Evolutionary conservation across 2,329 filamentous ascomycete genomes (phyloP).

Genomic region (Hypoxylon sp.): DNA sequence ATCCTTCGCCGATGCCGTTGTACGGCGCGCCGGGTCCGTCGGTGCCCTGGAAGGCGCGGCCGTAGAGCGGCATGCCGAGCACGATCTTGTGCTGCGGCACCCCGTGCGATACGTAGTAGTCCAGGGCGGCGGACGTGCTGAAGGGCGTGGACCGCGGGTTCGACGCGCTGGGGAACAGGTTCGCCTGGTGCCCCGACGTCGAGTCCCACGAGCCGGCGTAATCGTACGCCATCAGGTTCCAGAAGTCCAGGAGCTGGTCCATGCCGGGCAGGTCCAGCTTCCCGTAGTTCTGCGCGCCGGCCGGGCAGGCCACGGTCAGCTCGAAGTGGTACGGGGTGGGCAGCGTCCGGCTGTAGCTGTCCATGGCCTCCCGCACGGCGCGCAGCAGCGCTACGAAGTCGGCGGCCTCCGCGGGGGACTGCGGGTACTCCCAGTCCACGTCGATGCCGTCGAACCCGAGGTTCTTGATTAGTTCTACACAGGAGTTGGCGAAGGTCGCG

Average conservation of each 20-base stretch:
- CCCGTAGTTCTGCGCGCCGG: constrained; percentile 71
- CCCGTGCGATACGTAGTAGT: constrained; percentile 73
- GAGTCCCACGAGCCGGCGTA: constrained; percentile 86
- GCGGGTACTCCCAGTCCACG: constrained; percentile 77
- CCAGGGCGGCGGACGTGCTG: constrained; percentile 77
- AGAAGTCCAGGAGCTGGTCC: constrained; percentile 77
- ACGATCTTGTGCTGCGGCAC: constrained; percentile 81
- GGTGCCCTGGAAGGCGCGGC: constrained; percentile 84
- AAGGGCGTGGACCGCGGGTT: constrained; percentile 80
- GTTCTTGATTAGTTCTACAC: constrained; percentile 81
- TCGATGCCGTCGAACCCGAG: constrained; percentile 81
- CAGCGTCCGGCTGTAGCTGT: constrained; percentile 65
- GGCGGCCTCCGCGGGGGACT: constrained; percentile 65
- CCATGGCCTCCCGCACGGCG: constrained; percentile 68
- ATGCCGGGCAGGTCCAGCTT: constrained; percentile 73
- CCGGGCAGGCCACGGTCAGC: constrained; percentile 73
- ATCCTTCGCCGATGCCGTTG: constrained; percentile 80
- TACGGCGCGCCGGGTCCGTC: constrained; percentile 78
- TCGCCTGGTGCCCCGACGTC: constrained; percentile 81
- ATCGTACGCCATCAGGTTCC: constrained; percentile 91
- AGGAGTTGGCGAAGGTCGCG: constrained; percentile 76
- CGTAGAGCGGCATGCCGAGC: constrained; percentile 92
- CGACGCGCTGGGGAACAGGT: constrained; percentile 71
- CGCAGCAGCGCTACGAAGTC: constrained; percentile 71
- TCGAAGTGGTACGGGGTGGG: constrained; percentile 67